phyloP scores from a whole-genome alignment of 306 rosid species.

The Canavalia ensiformis region DNA sequence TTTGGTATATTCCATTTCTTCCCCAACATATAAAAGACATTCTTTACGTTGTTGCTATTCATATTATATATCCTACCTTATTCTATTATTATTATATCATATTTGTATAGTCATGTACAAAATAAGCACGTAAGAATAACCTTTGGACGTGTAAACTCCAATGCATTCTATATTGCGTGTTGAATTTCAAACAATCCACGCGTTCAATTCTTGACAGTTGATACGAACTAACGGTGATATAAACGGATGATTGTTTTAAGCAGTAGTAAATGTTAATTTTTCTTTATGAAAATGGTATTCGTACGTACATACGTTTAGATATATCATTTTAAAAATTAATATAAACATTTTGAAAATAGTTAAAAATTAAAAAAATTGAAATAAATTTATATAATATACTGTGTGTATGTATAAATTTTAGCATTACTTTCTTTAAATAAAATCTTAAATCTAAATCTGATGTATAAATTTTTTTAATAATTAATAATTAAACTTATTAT shows the following conservation, averaged over 20 bases:
- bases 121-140: background rate
- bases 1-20: background rate
- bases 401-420: no score
- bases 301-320: no score
- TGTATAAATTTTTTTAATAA: no score
- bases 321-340: no score
- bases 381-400: no score
- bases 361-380: no score
- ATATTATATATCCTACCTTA: background rate
- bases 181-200: background rate
- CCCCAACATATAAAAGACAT: background rate
- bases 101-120: background rate
- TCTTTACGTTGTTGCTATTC: background rate
- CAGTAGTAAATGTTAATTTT: no score
- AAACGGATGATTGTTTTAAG: background rate
- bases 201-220: background rate
- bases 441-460: no score
- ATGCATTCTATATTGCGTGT: background rate
- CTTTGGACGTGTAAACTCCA: constrained; percentile 39
- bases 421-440: no score
- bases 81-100: background rate
- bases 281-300: no score
- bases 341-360: no score
- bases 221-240: constrained; percentile 9
- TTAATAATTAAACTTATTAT: no score